phyloP scores from a whole-genome alignment of 1,139 yeast genomes.

The Petasospora fabianii region DNA sequence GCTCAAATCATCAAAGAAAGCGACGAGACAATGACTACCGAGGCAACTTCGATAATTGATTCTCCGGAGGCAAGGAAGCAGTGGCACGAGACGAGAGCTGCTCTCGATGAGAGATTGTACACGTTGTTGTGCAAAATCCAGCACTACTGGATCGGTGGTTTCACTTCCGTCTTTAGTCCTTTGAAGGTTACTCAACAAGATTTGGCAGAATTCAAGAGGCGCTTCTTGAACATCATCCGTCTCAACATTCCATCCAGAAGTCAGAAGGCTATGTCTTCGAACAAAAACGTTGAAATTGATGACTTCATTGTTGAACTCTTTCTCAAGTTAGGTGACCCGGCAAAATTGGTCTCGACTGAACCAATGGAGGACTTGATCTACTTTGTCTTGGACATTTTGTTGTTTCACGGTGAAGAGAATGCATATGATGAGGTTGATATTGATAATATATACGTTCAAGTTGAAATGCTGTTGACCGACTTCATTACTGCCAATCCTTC shows the following conservation, averaged over 20 bases:
- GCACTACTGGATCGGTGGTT: constrained; percentile 77
- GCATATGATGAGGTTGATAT: constrained; percentile 64
- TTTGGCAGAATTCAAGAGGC: constrained; percentile 36
- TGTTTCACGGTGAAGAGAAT: constrained; percentile 61
- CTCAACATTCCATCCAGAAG: constrained; percentile 38
- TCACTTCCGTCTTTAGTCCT: constrained; percentile 54
- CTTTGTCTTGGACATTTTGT: constrained; percentile 56
- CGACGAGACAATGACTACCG: constrained; percentile 53
- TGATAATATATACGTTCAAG: constrained; percentile 47
- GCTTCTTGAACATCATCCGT: constrained; percentile 35
- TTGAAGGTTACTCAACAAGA: constrained; percentile 28
- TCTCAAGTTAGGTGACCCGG: constrained; percentile 41
- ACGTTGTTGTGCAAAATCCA: constrained; percentile 59
- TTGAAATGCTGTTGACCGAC: constrained; percentile 42
- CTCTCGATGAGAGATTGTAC: constrained; percentile 54
- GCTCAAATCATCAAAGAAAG: constrained; percentile 54
- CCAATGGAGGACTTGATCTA: constrained; percentile 61
- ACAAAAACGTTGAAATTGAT: constrained; percentile 39
- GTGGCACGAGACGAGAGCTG: constrained; percentile 79
- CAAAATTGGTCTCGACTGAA: constrained; percentile 33
- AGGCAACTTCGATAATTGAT: constrained; percentile 41
- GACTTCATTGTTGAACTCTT: constrained; percentile 51
- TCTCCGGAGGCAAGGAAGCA: constrained; percentile 58
- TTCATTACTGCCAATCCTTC: constrained; percentile 26
- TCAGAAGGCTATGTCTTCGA: constrained; percentile 14